Base-by-base conservation (phyloP, 306 rosid genomes). In the Trifolium fragiferum region DNA sequence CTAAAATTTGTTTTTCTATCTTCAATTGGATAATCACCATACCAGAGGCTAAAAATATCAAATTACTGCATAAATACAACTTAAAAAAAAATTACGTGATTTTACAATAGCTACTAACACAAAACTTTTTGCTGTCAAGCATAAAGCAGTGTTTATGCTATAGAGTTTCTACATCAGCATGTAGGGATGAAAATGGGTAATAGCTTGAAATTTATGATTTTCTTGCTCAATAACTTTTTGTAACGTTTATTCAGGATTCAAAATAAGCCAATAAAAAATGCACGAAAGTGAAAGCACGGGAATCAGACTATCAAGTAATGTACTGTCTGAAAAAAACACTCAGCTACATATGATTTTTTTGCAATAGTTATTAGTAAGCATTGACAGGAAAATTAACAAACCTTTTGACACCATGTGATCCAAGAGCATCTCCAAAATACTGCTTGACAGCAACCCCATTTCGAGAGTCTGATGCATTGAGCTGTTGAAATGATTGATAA, bases 391-490 rank as follows among this genome's bases (percentile, higher is more conserved):
- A 71, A 63, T 68, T 43, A 20, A 77, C 76, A 68, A 72, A 94
- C 98, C 96, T 85, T 84, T 80, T 81, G 76, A 86, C 69, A 47
- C 73, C 78, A 40, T 19, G 86, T 23, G 95, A 88, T 75, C 84
- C 84, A 76, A 91, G 82, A 77, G 88, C 84, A 72, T 84, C 97
- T 69, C 92, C 96, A 83, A 84, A 86, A 69, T 78, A 70, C 63
- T 90, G 88, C 84, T 82, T 88, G 80, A 94, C 87, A 66, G 78
- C 66, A 74, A 90, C 77, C 76, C 95, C 97, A 70, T 81, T 88
- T 61, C 94, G 90, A 73, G 84, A 83, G 60, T 79, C 90, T 57
- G 98, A 94, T 72, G 98, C 84, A 82, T 83, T 94, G 80, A 88
- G 75, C 98, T 94, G 88, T 74, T 66, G 32, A 72, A 55, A 78